phyloP scores from a whole-genome alignment of 768 basidiomycete genomes.

The Xerocomellus dryophilus region DNA sequence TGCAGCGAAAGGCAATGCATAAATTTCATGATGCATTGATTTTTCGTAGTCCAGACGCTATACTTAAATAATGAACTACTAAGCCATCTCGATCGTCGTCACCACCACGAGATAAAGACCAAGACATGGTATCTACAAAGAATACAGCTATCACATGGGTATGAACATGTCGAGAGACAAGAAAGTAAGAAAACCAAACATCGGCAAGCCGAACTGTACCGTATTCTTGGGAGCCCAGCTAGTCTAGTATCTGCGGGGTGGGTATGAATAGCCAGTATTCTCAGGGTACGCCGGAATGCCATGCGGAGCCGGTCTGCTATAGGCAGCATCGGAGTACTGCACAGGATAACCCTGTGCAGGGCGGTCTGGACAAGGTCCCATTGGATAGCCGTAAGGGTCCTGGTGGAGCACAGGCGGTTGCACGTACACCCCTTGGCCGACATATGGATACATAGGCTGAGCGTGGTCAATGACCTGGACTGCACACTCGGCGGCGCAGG shows the following conservation, averaged over 20 bases:
- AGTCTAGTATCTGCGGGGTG: conserved; percentile 9
- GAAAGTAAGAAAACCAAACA: conserved; percentile 3
- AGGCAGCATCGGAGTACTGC: conserved; percentile 8
- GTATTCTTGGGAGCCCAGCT: neutral
- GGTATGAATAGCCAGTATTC: conserved; percentile 10
- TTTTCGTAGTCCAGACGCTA: too few species aligned
- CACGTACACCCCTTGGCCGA: conserved; percentile 2
- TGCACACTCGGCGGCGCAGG: conserved; percentile 11
- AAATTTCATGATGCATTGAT: too few species aligned
- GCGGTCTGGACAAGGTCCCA: conserved; percentile 14
- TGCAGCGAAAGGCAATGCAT: too few species aligned
- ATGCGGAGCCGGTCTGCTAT: conserved; percentile 12
- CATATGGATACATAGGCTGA: conserved; percentile 8
- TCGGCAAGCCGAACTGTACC: conserved; percentile 2
- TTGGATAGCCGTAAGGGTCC: conserved; percentile 10
- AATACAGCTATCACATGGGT: conserved; percentile 8
- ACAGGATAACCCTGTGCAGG: conserved; percentile 7
- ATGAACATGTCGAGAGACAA: conserved; percentile 9
- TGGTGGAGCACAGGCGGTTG: conserved; percentile 8
- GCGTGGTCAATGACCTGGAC: conserved; percentile 1
- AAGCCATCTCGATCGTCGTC: too few species aligned
- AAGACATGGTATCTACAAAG: conserved; percentile 9
- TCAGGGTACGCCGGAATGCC: conserved; percentile 13
- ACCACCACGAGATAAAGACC: neutral
- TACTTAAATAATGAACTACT: too few species aligned